Base-by-base conservation (phyloP, 164 flowering plant genomes). In the Houttuynia cordata region DNA sequence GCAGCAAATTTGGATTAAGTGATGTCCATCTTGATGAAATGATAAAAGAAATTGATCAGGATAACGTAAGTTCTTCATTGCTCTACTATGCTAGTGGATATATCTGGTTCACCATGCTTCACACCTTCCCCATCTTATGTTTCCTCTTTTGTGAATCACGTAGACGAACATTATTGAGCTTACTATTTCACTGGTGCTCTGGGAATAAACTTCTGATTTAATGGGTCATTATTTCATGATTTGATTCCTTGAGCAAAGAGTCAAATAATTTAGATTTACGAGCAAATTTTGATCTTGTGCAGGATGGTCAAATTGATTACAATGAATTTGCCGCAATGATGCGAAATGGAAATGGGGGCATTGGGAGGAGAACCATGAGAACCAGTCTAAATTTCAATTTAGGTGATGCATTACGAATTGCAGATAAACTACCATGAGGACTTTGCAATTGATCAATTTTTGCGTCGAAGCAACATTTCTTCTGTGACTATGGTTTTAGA, bases 301-400 rank as follows among this genome's bases (percentile, higher is more conserved):
- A 90, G 97, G 97, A 90, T 73, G 97, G 97, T 12, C 74, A 79
- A 53, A 90, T 90, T 51, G 97, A 90, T 68, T 90, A 81, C 65
- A 74, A 63, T 20, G 97, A 90, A 73, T 90, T 90, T 67, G 68
- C 88, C 10, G 83, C 95, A 20, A 90, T 90, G 97, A 90, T 90
- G 97, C 84, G 79, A 70, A 78, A 74, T 68, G 90, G 87, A 17
- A 79, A 81, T 67, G 80, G 77, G 39, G 90, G 75, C 42, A 58
- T 80, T 40, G 88, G 92, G 42, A 78, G 83, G 76, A 79, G 85
- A 75, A 87, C 97, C 10, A 87, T 85, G 91, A 85, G 87, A 72
- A 68, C 67, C 76, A 85, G 74, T 69, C 61, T 85, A 73, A 84
- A 79, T 72, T 74, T 82, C 57, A 81, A 71, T 74, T 58, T 87